These are phyloP conservation scores for Marasmius fiardii DNA, from an alignment of 1,284 basidiomycete genomes.

Conservation along the genomic window DNA sequence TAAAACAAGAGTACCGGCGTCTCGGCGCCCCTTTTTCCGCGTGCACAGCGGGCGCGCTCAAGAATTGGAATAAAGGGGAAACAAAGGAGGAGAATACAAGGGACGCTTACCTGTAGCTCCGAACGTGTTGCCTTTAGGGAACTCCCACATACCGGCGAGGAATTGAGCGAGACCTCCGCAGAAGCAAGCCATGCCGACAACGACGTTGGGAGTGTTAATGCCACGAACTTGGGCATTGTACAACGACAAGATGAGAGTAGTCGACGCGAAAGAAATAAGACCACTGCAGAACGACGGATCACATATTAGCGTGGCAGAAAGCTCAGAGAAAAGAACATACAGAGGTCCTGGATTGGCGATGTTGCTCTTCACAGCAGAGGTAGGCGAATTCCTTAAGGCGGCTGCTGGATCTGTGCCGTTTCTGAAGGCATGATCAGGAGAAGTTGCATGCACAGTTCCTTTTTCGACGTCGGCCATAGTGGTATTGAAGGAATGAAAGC, in stretches of 20 bases:
- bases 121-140: slow-evolving; percentile 71
- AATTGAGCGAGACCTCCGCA: slow-evolving; percentile 83
- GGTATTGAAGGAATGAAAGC: not conserved
- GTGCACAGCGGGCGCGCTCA: not conserved
- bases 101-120: slow-evolving; percentile 60
- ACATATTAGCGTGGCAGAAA: not conserved
- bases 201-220: slow-evolving; percentile 61
- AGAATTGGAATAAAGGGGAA: not conserved
- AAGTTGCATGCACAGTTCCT: slow-evolving; percentile 7
- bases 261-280: slow-evolving; percentile 70
- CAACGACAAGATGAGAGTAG: slow-evolving; percentile 68
- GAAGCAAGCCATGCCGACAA: slow-evolving; percentile 82
- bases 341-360: slow-evolving; percentile 55
- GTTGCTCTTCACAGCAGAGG: slow-evolving; percentile 14
- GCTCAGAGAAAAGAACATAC: slow-evolving; percentile 27
- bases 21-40: too few species aligned
- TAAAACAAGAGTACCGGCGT: too few species aligned
- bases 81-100: too few species aligned
- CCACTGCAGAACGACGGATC: slow-evolving; percentile 38
- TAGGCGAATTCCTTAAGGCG: slow-evolving; percentile 5
- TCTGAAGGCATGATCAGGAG: slow-evolving; percentile 1
- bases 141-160: slow-evolving; percentile 78
- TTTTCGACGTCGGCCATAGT: slow-evolving; percentile 13
- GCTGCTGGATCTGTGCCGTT: slow-evolving; percentile 1
- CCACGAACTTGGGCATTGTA: slow-evolving; percentile 57